These are phyloP conservation scores for Fusarium sp. DNA, from an alignment of 2,329 filamentous ascomycete genomes.

Conservation along the genomic window DNA sequence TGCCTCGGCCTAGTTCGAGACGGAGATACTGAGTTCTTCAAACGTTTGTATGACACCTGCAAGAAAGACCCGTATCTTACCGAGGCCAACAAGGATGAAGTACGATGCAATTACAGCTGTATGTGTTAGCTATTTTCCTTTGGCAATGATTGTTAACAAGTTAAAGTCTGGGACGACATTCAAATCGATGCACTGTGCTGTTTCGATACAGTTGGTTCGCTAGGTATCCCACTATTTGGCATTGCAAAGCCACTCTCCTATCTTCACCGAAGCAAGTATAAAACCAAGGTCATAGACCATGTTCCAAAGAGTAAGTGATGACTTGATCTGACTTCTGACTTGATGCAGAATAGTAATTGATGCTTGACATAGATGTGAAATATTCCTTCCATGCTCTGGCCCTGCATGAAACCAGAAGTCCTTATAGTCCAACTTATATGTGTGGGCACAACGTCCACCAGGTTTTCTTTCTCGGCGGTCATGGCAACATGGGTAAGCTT, in stretches of 20 bases:
- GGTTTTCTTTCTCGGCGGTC: background rate
- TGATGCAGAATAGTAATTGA: too few relatives aligned
- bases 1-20: fast-evolving
- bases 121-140: too few relatives aligned
- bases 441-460: background rate
- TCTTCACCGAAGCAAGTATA: background rate
- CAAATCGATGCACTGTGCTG: background rate
- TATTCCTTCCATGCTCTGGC: background rate
- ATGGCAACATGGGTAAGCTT: background rate
- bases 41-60: background rate
- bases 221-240: background rate
- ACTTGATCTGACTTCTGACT: too few relatives aligned
- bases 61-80: background rate
- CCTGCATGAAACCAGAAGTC: background rate
- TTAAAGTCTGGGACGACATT: background rate
- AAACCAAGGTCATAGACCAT: background rate
- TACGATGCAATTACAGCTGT: background rate
- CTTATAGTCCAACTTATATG: background rate
- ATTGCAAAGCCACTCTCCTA: background rate
- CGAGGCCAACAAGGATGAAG: background rate
- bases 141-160: fast-evolving
- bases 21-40: background rate
- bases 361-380: background rate
- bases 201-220: background rate
- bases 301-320: background rate